A percentile compares a stretch with the other conserved stretches of the same genome.
phyloP scores from a whole-genome alignment of 176 grass and related monocot species.

The Raddia guianensis region DNA sequence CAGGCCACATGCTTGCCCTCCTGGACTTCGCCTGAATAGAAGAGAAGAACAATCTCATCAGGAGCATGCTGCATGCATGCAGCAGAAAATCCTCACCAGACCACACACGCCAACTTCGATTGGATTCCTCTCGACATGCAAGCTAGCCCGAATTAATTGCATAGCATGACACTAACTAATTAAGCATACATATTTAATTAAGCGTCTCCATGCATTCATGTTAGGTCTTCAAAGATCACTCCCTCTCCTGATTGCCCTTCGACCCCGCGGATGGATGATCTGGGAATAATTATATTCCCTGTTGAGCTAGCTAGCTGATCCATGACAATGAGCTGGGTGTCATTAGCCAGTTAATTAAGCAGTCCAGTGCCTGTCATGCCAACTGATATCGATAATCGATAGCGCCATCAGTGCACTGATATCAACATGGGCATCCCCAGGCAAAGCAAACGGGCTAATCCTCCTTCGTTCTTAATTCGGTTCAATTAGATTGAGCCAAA shows the following conservation, averaged over 20 bases:
- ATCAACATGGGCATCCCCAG: background rate
- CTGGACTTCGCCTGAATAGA: background rate
- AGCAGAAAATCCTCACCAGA: background rate
- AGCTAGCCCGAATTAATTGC: background rate
- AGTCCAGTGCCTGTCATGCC: background rate
- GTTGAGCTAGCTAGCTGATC: no score
- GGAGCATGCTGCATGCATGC: no score
- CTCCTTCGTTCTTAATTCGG: no score
- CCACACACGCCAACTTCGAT: background rate
- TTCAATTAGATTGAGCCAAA: no score
- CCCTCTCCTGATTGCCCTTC: no score
- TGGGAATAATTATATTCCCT: no score
- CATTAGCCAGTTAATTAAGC: background rate
- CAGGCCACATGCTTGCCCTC: background rate
- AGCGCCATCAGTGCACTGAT: background rate
- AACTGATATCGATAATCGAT: no score
- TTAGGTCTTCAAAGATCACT: background rate
- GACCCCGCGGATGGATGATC: no score
- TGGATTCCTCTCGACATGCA: background rate
- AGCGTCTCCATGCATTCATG: background rate
- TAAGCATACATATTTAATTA: no score
- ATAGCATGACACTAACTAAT: background rate
- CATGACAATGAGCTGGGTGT: no score
- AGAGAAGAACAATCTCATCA: background rate
- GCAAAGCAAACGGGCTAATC: background rate